Conservation (phyloP, 495 filamentous ascomycete genomes). For the Penicillium cosmopolitanum region DNA sequence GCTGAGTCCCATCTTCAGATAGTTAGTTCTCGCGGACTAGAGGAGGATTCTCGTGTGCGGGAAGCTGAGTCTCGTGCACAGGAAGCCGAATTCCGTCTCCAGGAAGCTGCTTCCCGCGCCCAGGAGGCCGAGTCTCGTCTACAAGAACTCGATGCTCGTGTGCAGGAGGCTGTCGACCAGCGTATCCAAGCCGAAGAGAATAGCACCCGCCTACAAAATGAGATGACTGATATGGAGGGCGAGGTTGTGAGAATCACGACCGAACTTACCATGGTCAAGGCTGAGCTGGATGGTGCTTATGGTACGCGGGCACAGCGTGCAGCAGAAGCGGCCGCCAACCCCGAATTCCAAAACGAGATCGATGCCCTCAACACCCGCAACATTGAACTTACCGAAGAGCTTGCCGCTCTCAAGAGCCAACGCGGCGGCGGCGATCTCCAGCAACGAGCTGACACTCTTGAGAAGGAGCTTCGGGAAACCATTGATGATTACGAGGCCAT, state of each 20-base stretch:
- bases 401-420: constrained; percentile 55
- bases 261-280: constrained; percentile 87
- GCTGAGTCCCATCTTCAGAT: neutral
- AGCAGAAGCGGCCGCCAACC: constrained; percentile 69
- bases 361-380: constrained; percentile 65
- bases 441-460: constrained; percentile 62
- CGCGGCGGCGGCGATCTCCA: constrained; percentile 53
- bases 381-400: constrained; percentile 59
- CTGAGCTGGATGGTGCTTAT: constrained; percentile 94
- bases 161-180: constrained; percentile 25
- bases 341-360: constrained; percentile 68
- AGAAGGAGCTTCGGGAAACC: constrained; percentile 80
- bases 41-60: no score
- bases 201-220: constrained; percentile 57
- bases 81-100: neutral
- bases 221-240: constrained; percentile 74
- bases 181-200: constrained; percentile 47
- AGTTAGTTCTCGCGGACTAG: no score
- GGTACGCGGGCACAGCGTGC: constrained; percentile 77
- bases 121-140: constrained; percentile 4
- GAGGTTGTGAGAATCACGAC: constrained; percentile 87
- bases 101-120: constrained; percentile 17
- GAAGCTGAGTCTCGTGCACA: neutral
- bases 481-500: constrained; percentile 85
- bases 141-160: constrained; percentile 27